Evolutionary conservation across 2,329 filamentous ascomycete genomes (phyloP), one percentile per base, ranked within the genome.

Genomic region (Huntiella moniliformis): DNA sequence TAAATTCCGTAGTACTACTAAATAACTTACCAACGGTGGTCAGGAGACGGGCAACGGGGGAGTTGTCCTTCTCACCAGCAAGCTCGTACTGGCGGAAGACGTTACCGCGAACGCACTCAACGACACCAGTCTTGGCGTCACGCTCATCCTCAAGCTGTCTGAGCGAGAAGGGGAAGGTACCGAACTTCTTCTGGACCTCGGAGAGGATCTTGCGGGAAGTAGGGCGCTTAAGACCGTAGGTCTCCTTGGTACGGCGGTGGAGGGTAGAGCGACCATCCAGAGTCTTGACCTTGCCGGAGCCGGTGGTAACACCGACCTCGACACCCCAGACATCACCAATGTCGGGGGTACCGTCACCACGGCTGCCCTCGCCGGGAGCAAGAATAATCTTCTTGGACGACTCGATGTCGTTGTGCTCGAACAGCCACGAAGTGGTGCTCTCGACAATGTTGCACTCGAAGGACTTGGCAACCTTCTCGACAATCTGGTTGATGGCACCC

Each of bases 361-460:
- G 92, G 59, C 82, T 77, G 53, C 84, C 84, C 57, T 95, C 86
- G 44, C 78, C 74, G 32, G 86, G 82, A 17, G 85, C 74, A 48
- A 98, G 70, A 54, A 98, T 91, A 58, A 98, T 94, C 77, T 95
- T 96, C 79, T 95, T 95, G 71, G 81, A 61, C 57, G 83, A 82
- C 69, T 98, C 91, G 53, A 98, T 96, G 65, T 98, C 91, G 65
- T 96, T 94, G 62, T 83, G 82, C 59, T 85, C 86, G 61, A 98
- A 96, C 51, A 85, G 67, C 87, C 91, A 98, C 58, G 84, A 93
- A 38, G 91, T 98, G 52, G 91, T 98, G 72, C 87, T 93, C 74
- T 98, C 91, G 47, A 98, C 85, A 18, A 96, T 67, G 62, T 79
- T 92, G 71, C 82, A 87, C 51, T 84, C 87, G 64, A 92, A 98